phyloP scores from a whole-genome alignment of 106 monocot species.

The Allium cepa region DNA sequence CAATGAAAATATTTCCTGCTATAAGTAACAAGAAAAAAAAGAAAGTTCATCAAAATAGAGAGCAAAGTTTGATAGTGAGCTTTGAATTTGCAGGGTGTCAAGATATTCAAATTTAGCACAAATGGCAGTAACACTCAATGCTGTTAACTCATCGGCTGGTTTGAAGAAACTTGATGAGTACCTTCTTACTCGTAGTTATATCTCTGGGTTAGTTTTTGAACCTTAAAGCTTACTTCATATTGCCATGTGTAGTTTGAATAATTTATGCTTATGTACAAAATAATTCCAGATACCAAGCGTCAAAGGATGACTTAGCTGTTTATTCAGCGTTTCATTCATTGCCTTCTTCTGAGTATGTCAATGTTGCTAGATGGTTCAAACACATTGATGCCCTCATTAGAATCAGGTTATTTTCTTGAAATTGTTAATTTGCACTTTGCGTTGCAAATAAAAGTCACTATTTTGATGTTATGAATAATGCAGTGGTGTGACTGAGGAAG shows the following conservation, averaged over 20 bases:
- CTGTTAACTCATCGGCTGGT: constrained; percentile 46
- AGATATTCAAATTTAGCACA: not conserved
- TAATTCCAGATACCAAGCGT: constrained; percentile 75
- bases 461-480: not conserved
- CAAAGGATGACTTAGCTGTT: constrained; percentile 85
- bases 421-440: not conserved
- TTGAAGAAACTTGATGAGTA: constrained; percentile 81
- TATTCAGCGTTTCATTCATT: constrained; percentile 28
- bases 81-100: too few relatives aligned
- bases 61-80: too few relatives aligned
- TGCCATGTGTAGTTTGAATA: not conserved
- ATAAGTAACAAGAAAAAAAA: too few relatives aligned
- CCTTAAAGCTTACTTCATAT: not conserved
- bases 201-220: constrained; percentile 47
- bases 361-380: constrained; percentile 76
- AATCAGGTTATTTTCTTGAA: constrained; percentile 31
- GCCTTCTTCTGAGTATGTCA: constrained; percentile 53
- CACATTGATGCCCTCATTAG: constrained; percentile 88
- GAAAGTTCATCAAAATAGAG: too few relatives aligned
- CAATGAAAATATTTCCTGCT: too few relatives aligned
- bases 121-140: constrained; percentile 69
- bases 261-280: not conserved
- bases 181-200: constrained; percentile 86
- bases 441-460: not conserved
- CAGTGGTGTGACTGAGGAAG: constrained; percentile 64